Evolutionary conservation across 2,329 filamentous ascomycete genomes (phyloP), one percentile per base, ranked within the genome.

Genomic region (Fusarium sarcochroum): DNA sequence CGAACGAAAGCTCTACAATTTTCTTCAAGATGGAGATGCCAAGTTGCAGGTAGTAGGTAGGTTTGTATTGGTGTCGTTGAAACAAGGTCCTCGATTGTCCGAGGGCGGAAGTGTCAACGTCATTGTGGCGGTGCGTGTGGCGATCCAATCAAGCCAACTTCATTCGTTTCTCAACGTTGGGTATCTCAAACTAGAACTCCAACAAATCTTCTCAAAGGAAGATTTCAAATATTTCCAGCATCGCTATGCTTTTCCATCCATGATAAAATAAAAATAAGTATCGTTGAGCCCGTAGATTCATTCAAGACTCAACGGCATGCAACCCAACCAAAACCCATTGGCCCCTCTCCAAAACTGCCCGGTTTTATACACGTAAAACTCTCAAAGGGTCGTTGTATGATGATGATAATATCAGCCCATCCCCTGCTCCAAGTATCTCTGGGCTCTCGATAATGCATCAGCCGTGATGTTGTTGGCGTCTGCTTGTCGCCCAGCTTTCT

Each of bases 81-180:
- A 52, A 20, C 55, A 60, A 65, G 61, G 55, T 42, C 60, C 60
- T 57, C 62, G 58, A 58, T 47, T 23, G 44, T 48, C 54, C 58
- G 45, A 59, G 56, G 44, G 49, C 49, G 54, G 48, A 27, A 62
- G 61, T 63, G 71, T 73, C 75, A 77, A 82, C 79, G 81, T 82
- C 80, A 82, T 82, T 78, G 81, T 80, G 80, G 80, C 79, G 74
- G 76, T 64, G 59, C 60, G 40, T 66, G 75, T 77, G 75, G 75
- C 75, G 72, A 67, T 27, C 52, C 60, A 64, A 64, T 47, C 46
- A 65, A 65, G 27, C 48, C 40, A 56, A 41, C 59, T 52, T 51
- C 14, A 57, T 63, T 50, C 40, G 42, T 48, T 46, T 65, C 46
- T 65, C 40, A 64, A 51, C n/a, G 61, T 59, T 64, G 60, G 61